Evolutionary conservation across 495 filamentous ascomycete species (phyloP).

Genomic region (Penicillium steckii): DNA sequence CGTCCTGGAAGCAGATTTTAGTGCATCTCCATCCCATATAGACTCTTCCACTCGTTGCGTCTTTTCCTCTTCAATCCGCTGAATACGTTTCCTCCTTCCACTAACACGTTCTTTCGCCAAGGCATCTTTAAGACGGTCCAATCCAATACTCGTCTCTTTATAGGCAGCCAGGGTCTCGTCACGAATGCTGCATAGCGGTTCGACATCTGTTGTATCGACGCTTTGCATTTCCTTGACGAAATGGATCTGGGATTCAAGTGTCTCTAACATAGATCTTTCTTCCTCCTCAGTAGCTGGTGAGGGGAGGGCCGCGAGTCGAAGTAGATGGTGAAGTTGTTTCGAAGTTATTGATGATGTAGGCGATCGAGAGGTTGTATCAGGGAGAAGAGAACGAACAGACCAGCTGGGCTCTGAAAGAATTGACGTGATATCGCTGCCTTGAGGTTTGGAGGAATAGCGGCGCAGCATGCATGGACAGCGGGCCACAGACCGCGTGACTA

Average conservation of each 20-base stretch:
- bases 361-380: conserved; percentile 36
- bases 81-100: conserved; percentile 49
- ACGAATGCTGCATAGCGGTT: conserved; percentile 72
- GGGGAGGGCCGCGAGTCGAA: conserved; percentile 86
- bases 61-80: conserved; percentile 31
- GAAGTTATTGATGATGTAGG: conserved; percentile 41
- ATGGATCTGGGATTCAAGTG: conserved; percentile 78
- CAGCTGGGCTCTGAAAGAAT: conserved; percentile 74
- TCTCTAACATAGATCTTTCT: conserved; percentile 64
- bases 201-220: conserved; percentile 70
- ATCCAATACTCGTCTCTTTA: conserved; percentile 52
- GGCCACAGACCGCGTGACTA: conserved; percentile 13
- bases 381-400: conserved; percentile 80
- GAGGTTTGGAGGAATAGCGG: conserved; percentile 29
- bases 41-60: conserved; percentile 36
- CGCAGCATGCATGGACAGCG: conserved; percentile 11
- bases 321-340: conserved; percentile 73
- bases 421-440: conserved; percentile 38
- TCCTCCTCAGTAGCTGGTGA: conserved; percentile 58
- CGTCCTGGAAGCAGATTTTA: conserved; percentile 63
- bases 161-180: conserved; percentile 68
- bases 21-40: conserved; percentile 62
- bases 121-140: conserved; percentile 50
- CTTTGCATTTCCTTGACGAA: conserved; percentile 82
- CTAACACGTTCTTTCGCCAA: conserved; percentile 53